Evolutionary conservation across 257 asterid species (phyloP), one percentile per base, ranked within the genome.

Genomic region (Petrea volubilis): DNA sequence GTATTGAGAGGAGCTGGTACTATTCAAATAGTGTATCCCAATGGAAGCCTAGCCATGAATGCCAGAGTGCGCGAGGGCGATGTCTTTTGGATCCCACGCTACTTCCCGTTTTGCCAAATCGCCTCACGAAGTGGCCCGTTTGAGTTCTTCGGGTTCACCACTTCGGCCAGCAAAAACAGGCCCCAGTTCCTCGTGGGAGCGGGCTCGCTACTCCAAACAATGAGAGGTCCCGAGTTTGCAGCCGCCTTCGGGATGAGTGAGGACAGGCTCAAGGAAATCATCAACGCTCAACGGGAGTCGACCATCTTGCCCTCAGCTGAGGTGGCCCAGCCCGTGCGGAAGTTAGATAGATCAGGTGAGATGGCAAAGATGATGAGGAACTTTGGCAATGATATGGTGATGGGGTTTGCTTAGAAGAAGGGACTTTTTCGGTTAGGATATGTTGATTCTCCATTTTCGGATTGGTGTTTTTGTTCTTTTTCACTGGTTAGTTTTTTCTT

Each of bases 91-190:
- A 75, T 91, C 10, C 99, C 99, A 0, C 76, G 93, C 8, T 94
- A 69, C 88, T 90, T 82, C 80, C 95, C 98, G 0, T 94, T 89
- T 84, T 94, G 98, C 82, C 98, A 94, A 59, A 94, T 94, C 0
- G 96, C 98, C 15, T 89, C 97, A 3, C 76, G 90, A 4, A 71
- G 83, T 0, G 97, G 88, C 15, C 83, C 97, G 0, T 89, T 94
- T 0, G 97, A 77, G 96, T 94, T 94, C 86, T 91, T 94, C 29
- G 98, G 99, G 0, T 94, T 86, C 88, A 80, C 97, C 3, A 86
- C 96, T 0, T 83, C 98, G 0, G 84, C 97, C 0, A 34, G 81
- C 0, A 68, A 85, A 71, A 91, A 91, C 73, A 43, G 74, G 90
- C 98, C 98, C 2, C 98, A 91, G 73, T 89, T 94, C 83, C 59